A percentile compares a stretch with the other conserved stretches of the same genome.
phyloP scores from a whole-genome alignment of 2,329 filamentous ascomycete species.

The Fusarium marasasianum region DNA sequence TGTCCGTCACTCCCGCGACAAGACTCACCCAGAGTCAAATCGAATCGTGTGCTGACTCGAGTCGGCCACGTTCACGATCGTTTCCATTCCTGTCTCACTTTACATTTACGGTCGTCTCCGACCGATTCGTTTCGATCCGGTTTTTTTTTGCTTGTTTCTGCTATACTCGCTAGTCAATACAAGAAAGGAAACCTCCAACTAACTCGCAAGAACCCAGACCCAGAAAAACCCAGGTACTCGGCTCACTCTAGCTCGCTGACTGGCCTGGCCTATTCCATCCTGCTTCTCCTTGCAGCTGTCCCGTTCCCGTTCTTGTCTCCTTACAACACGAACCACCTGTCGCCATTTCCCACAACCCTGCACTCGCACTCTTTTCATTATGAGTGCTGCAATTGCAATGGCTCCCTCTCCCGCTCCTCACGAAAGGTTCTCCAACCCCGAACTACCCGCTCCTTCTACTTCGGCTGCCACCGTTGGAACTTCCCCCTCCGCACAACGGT shows the following conservation, averaged over 20 bases:
- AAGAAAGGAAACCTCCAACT: constrained; percentile 33
- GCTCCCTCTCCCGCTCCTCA: constrained; percentile 74
- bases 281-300: constrained; percentile 33
- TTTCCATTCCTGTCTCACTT: constrained; percentile 37
- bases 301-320: constrained; percentile 5
- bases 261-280: constrained; percentile 12
- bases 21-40: neutral
- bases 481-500: constrained; percentile 59
- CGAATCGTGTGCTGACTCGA: constrained; percentile 22
- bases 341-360: constrained; percentile 29
- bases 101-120: constrained; percentile 29
- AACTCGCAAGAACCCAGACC: constrained; percentile 36
- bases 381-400: constrained; percentile 76
- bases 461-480: constrained; percentile 46
- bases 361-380: constrained; percentile 52
- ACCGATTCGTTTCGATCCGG: constrained; percentile 29
- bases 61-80: constrained; percentile 25
- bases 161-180: neutral
- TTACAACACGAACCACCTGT: constrained; percentile 29
- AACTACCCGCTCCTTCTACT: constrained; percentile 54
- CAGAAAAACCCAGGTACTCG: constrained; percentile 38
- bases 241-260: constrained; percentile 33
- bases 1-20: constrained; percentile 9
- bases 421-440: constrained; percentile 67
- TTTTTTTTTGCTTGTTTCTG: constrained; percentile 8